Base-by-base conservation (phyloP, 2,329 filamentous ascomycete genomes). In the Fusarium dlaminii region DNA sequence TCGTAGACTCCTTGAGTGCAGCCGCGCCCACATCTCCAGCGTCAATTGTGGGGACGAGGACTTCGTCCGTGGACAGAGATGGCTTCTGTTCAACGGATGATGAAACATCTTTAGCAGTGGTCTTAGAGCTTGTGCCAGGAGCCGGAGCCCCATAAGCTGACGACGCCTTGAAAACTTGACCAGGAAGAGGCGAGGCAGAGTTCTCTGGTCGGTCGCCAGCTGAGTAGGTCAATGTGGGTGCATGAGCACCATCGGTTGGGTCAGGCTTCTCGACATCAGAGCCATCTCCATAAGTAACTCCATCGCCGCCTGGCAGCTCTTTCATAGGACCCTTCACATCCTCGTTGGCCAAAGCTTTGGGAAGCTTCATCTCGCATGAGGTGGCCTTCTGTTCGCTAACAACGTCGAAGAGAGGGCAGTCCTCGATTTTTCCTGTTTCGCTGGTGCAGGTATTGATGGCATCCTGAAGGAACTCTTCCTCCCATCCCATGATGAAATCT, bases 401-500 rank as follows among this genome's bases (percentile, higher is more conserved):
- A 63, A 97, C 85, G 59, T 87, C 84, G 83, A 98, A 98, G 36
- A 96, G 76, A 2, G 89, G 83, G 84, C 95, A 98, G 81, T 95
- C 94, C 48, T 87, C 78, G 51, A 97, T 90, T 46, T 85, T 78
- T 39, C 95, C 95, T 15, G 90, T 91, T 1, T 78, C 79, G 82
- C 90, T 93, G 58, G 92, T 96, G 88, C 95, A 98, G 13, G 86
- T 88, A 52, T 95, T 82, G 70, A 95, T 86, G n/a, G 94, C 94
- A 11, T 87, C 58, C 81, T 95, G 90, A 40, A 96, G 87, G 82
- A 94, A 90, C 8, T 86, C 84, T 14, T 84, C 79, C 5, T 95
- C 88, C 94, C 94, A 97, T 34, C 93, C 94, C 79, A 88, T 91
- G 77, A 96, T 91, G 83, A 96, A 96, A 79, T 97, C 94, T 55